Conservation (phyloP, 441 rosid species). For the Aleurites moluccanus region DNA sequence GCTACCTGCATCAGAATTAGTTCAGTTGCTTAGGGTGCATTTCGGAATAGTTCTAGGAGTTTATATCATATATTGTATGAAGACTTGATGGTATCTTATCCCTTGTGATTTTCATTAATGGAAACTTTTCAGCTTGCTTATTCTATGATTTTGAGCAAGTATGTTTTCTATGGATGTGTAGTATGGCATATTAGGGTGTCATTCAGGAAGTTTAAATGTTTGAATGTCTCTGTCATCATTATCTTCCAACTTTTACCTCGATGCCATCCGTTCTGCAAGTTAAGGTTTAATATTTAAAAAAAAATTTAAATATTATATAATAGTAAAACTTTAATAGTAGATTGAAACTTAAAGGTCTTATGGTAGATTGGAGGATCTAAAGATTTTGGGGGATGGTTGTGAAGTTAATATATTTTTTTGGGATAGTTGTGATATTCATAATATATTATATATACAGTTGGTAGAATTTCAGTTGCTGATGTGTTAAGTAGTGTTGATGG, state of each 20-base stretch:
- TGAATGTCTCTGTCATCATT: neutral
- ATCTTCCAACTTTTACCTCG: neutral
- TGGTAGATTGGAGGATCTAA: no score
- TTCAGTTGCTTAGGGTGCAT: slow-evolving; percentile 6
- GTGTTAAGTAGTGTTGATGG: no score
- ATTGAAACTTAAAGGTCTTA: no score
- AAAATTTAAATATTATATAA: no score
- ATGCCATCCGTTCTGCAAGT: no score
- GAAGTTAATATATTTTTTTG: no score
- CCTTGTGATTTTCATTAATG: neutral
- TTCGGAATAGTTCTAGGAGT: neutral
- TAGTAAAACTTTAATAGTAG: no score
- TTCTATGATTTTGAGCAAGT: neutral
- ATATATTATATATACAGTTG: no score
- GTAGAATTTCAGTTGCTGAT: no score
- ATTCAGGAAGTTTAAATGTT: neutral
- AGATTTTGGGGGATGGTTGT: no score
- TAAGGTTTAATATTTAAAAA: no score
- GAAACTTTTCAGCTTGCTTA: neutral
- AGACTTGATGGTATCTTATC: neutral
- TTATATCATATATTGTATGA: neutral
- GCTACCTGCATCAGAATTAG: slow-evolving; percentile 15
- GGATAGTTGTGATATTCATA: no score
- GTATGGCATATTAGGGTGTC: neutral
- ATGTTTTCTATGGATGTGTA: neutral